Base-by-base conservation (phyloP, 169 alveolate genomes). In the Cryptosporidium sp. region DNA sequence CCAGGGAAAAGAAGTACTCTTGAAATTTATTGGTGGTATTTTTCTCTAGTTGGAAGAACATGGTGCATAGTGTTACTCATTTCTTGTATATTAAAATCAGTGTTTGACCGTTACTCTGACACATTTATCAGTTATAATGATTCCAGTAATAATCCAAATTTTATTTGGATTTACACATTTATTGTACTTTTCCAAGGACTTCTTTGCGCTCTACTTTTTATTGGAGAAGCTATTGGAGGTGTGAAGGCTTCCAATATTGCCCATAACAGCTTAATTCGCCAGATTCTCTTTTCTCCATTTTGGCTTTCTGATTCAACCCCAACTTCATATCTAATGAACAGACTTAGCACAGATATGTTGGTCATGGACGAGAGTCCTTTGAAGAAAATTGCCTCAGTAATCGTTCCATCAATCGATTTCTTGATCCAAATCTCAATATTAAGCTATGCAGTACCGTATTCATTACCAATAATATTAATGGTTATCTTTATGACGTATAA, bases 211-310 rank as follows among this genome's bases (percentile, higher is more conserved):
- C 21, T 80, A n/a, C 70, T 80, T 18, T 80, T 80, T 51, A 29
- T 80, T 26, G 89, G 89, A 21, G 89, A 80, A 44, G 89, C 80
- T 29, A 42, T 80, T 62, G 89, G 89, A 8, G 89, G 89, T 14
- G 33, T 62, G 4, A 60, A 44, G 42, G 89, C 89, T n/a, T 60
- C 89, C 16, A 39, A 80, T 67, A 61, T 61, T 35, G 80, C 68
- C 60, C 89, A 80, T 29, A 53, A 80, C 29, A 44, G 10, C 33
- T 37, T 80, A 12, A 21, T 80, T 14, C n/a, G 45, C 12, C 69
- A 61, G 48, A 67, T 65, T 18, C 65, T 80, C n/a, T 62, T 61
- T 48, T 61, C 89, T n/a, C 89, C 89, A 3, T 62, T 62, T 80
- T 62, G 80, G 75, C 33, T 80, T 23, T 80, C 69, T 48, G 89